phyloP scores from a whole-genome alignment of 179 eudicot genomes.

The Heliamphora ciliata region DNA sequence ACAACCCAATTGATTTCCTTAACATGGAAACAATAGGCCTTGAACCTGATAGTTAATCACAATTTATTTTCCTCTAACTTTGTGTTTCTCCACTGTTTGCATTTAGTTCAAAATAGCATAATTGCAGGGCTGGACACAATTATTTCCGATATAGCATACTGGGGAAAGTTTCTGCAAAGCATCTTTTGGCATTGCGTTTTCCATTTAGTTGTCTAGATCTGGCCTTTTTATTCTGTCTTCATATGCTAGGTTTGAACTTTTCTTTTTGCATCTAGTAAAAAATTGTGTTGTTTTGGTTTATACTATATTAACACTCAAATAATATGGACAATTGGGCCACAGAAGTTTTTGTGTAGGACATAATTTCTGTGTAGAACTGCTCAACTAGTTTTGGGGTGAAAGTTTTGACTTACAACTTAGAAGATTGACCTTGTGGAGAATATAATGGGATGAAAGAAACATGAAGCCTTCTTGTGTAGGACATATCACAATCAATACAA shows the following conservation, averaged over 20 bases:
- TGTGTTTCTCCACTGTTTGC: neutral
- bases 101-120: neutral
- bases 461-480: no score
- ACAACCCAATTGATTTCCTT: neutral
- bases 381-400: neutral
- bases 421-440: no score
- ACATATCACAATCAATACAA: conserved; percentile 22
- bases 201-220: neutral
- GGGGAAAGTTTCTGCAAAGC: neutral
- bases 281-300: neutral
- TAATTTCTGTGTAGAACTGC: neutral
- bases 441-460: no score
- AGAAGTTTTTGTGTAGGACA: neutral
- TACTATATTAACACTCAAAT: neutral
- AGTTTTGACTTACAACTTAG: no score
- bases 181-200: no score
- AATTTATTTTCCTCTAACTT: neutral
- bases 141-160: neutral
- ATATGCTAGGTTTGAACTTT: no score
- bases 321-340: neutral
- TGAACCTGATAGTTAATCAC: neutral
- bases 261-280: neutral
- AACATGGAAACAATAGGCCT: neutral
- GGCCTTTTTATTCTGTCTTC: neutral
- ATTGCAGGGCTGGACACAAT: neutral